Base-by-base conservation (phyloP, 768 basidiomycete species). In the Lactarius psammicola region DNA sequence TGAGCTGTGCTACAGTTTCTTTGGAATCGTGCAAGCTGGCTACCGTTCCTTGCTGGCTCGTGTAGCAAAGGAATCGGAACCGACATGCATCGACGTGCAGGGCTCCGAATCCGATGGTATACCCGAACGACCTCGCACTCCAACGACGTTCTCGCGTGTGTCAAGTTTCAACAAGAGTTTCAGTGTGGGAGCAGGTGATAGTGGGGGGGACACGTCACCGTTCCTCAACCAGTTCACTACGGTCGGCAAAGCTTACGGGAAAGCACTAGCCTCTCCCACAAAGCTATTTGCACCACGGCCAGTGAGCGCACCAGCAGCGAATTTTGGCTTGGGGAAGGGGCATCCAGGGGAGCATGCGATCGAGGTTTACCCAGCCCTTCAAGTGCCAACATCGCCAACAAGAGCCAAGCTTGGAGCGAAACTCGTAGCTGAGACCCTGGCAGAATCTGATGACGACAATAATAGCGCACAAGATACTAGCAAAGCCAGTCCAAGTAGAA, bases 11-110 rank as follows among this genome's bases (percentile, higher is more conserved):
- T 18, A 28, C 55, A 82, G 81, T 36, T 87, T 83, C 71, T 81
- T 81, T 49, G 84, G 85, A 2, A 75, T 90, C 11, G 80, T 93
- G 3, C 90, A 92, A 71, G 81, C 80, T 0, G 92, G 86, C 0
- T 93, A 87, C 72, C 82, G 87, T 11, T 71, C 76, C 8, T 75
- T 84, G 4, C 60, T 82, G 4, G 70, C 70, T 10, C 57, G 66
- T 5, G 34, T 33, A 11, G 10, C 4, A 20, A 5, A 38, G 20
- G 18, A 6, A 30, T 8, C 66, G 23, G 56, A 59, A 34, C 57
- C 61, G n/a, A 67, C 57, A 13, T 59, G 61, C 34, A 67, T 63
- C 28, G 66, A 67, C 42, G 56, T 63, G 30, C 61, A 54, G 28
- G 51, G 56, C 8, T 63, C 66, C 42, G 66, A 63, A 7, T 63